Conservation (phyloP, 1,284 basidiomycete genomes). For the Coriolopsis trogii region DNA sequence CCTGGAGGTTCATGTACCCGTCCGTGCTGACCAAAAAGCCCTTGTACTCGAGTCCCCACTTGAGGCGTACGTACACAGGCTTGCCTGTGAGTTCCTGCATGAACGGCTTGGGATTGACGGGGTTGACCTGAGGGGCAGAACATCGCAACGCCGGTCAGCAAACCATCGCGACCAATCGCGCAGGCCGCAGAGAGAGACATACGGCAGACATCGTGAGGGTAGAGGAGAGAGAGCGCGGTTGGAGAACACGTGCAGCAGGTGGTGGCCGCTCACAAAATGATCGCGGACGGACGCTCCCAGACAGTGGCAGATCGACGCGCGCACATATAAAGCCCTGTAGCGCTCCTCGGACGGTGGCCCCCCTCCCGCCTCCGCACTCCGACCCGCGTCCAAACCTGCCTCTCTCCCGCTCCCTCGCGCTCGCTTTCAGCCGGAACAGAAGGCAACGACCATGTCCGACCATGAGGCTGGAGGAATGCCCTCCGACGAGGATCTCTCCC, state of each 20-base stretch:
- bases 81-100: slow-evolving; percentile 98
- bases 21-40: slow-evolving; percentile 99
- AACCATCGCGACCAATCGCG: slow-evolving; percentile 16
- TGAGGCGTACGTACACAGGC: slow-evolving; percentile 92
- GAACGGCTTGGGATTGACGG: slow-evolving; percentile 99
- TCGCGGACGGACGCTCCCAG: slow-evolving; percentile 20
- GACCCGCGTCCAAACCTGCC: too few relatives aligned
- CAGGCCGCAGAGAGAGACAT: slow-evolving; percentile 27
- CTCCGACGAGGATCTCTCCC: slow-evolving; percentile 87
- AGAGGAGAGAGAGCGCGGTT: slow-evolving; percentile 27
- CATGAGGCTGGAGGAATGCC: slow-evolving; percentile 71
- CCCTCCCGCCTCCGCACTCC: slow-evolving; percentile 16
- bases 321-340: slow-evolving; percentile 29
- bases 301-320: slow-evolving; percentile 23
- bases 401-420: slow-evolving; percentile 12
- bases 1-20: slow-evolving; percentile 99
- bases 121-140: slow-evolving; percentile 63
- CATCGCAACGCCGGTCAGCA: slow-evolving; percentile 17
- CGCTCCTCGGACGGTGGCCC: slow-evolving; percentile 18
- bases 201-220: slow-evolving; percentile 60
- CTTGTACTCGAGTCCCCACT: slow-evolving; percentile 99
- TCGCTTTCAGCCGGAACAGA: too few relatives aligned
- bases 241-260: slow-evolving; percentile 55
- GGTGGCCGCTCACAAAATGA: slow-evolving; percentile 54
- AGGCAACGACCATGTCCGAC: slow-evolving; percentile 82